Base-by-base conservation (phyloP, 768 basidiomycete genomes). In the Kwoniella sp. region DNA sequence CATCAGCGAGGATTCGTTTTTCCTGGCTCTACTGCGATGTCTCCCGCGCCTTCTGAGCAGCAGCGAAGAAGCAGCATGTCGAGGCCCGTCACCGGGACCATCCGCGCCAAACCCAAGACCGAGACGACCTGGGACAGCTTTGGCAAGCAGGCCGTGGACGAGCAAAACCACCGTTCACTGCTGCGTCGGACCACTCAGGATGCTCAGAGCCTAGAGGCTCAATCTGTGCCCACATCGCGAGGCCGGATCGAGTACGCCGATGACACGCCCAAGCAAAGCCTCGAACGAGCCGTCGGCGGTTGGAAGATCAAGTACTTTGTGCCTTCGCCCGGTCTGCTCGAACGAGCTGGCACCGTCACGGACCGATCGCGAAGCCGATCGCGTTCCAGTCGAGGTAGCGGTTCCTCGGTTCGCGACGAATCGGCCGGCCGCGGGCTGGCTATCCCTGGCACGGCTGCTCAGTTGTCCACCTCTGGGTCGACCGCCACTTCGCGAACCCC, bases 111-210 rank as follows among this genome's bases (percentile, higher is more conserved):
- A 25, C 45, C 57, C 5, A 50, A 49, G 26, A 47, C n/a, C 27
- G 32, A 36, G 27, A 58, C 59, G 32, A 52, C 66, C 11, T 69
- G 67, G 67, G 67, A 69, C 40, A 43, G 48, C 10, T 64, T 64
- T 25, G 67, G 67, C 20, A 43, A 49, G 31, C 51, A 62, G 23
- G 59, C 41, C 11, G 45, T 59, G 5, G 52, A 54, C 12, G 42
- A 42, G 48, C 41, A 45, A 43, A 59, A 49, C 25, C 29, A 40
- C 11, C 57, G 43, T 39, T 62, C 40, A 9, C 32, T 23, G 31
- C 46, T 42, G n/a, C 37, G 38, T 23, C 11, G 39, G 17, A 38
- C 47, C 11, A 27, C 42, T 19, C 43, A 23, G 7, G 7, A 45
- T 25, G 33, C 34, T 37, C 39, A 38, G 23, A n/a, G n/a, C n/a